phyloP scores from a whole-genome alignment of 1,139 yeast genomes.

The Barnettozyma hawaiiensis region DNA sequence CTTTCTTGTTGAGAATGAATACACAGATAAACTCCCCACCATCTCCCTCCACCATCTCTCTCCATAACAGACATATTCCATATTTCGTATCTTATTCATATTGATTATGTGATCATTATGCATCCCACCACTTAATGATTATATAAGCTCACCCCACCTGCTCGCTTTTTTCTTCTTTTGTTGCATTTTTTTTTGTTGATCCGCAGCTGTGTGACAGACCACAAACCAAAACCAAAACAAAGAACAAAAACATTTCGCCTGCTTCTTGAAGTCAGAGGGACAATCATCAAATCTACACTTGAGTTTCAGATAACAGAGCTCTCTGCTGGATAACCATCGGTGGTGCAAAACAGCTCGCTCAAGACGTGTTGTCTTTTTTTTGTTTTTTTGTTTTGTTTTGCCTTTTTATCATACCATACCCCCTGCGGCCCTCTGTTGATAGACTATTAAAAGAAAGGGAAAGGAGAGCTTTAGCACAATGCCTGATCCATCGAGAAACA shows the following conservation, averaged over 20 bases:
- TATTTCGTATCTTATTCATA: too few relatives aligned
- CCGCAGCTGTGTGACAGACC: too few relatives aligned
- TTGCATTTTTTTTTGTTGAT: too few relatives aligned
- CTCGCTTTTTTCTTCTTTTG: neutral
- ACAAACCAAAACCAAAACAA: neutral
- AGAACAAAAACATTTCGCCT: too few relatives aligned
- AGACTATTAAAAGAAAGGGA: too few relatives aligned
- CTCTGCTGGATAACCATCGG: too few relatives aligned
- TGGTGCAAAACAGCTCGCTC: neutral
- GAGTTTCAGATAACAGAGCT: neutral
- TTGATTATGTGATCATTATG: neutral
- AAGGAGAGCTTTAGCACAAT: too few relatives aligned
- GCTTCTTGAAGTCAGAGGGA: neutral
- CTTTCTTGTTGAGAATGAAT: too few relatives aligned
- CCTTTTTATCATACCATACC: too few relatives aligned
- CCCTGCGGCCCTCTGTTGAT: too few relatives aligned
- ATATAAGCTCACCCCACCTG: neutral
- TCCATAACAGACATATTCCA: too few relatives aligned
- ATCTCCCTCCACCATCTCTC: too few relatives aligned
- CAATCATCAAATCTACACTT: neutral
- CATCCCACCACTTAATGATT: neutral
- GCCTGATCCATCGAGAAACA: neutral
- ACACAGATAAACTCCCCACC: neutral
- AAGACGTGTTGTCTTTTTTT: neutral
- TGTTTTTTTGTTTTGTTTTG: neutral